phyloP scores from a whole-genome alignment of 1,284 basidiomycete genomes.

The Cryptococcus sp. region DNA sequence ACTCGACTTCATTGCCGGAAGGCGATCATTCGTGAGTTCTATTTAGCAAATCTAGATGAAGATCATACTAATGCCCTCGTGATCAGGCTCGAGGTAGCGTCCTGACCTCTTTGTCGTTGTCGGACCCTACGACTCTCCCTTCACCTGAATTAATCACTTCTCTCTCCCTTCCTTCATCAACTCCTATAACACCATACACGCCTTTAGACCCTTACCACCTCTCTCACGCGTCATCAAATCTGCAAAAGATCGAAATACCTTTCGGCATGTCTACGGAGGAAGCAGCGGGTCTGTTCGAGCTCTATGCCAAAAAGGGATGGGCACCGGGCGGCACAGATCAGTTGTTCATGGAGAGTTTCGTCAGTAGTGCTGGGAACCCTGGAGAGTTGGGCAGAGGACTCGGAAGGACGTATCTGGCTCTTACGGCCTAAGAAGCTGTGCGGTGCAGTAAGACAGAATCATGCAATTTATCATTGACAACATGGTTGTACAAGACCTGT shows the following conservation, averaged over 20 bases:
- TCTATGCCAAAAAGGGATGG: conserved; percentile 47
- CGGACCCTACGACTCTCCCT: conserved; percentile 31
- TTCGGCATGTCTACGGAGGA: conserved; percentile 45
- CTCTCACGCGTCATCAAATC: conserved; percentile 33
- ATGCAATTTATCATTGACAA: neutral
- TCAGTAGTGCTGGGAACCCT: conserved; percentile 46
- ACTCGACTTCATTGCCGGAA: conserved; percentile 73
- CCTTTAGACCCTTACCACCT: conserved; percentile 38
- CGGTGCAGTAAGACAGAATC: neutral
- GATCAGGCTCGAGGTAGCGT: conserved; percentile 14
- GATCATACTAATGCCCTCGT: neutral
- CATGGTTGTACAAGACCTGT: neutral
- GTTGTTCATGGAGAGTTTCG: conserved; percentile 44
- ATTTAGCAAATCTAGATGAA: neutral
- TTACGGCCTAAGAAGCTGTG: conserved; percentile 4
- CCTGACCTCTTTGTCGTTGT: conserved; percentile 42
- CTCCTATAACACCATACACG: conserved; percentile 43
- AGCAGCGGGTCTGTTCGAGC: conserved; percentile 50
- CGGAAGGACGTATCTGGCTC: conserved; percentile 10
- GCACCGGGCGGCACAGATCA: conserved; percentile 36
- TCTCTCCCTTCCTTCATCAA: conserved; percentile 27
- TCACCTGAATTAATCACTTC: conserved; percentile 28
- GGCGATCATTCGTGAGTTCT: conserved; percentile 65
- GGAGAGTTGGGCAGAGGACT: conserved; percentile 19
- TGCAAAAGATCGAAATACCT: conserved; percentile 45